Base-by-base conservation (phyloP, 768 basidiomycete genomes). In the Tylopilus subfusipes region DNA sequence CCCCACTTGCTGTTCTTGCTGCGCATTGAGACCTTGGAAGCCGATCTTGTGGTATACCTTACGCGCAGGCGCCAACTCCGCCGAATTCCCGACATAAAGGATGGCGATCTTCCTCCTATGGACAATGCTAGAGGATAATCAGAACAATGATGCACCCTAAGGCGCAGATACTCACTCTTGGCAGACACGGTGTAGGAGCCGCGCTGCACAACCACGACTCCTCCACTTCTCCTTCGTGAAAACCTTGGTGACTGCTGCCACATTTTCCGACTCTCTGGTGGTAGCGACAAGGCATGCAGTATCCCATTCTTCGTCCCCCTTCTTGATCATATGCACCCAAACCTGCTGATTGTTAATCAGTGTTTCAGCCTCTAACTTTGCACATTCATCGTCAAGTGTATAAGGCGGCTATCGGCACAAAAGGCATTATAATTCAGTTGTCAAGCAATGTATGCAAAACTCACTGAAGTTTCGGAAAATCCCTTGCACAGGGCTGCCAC, bases 171-270 rank as follows among this genome's bases (percentile, higher is more conserved):
- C 81, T 59, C 63, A 86, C 80, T 80, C 66, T 56, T 75, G 68
- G 59, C 80, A 82, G 22, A 88, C 85, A 16, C 73, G 71, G 6
- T 82, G 76, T 2, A 85, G 78, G 18, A 91, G 78, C 9, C 79
- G 75, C 62, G 81, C 81, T 0, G 89, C 89, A 59, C 78, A 85
- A 5, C 83, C 79, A 1, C 64, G 70, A 0, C 77, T 65, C 42
- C 84, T 74, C 76, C 80, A 85, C 2, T 60, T 34, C 0, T 79
- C 73, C 44, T 76, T 72, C 0, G 89, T 90, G 63, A 74, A 85
- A 1, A 90, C 88, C 66, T 91, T 90, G 36, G 85, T 85, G 42
- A 91, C 82, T 0, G 84, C 80, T 3, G 82, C 81, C 24, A 85
- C 77, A 5, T 62, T 74, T 1, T 76, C 73, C 24, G 76, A 82